Base-by-base conservation (phyloP, 495 filamentous ascomycete genomes). In the Aspergillus bertholletiae region DNA sequence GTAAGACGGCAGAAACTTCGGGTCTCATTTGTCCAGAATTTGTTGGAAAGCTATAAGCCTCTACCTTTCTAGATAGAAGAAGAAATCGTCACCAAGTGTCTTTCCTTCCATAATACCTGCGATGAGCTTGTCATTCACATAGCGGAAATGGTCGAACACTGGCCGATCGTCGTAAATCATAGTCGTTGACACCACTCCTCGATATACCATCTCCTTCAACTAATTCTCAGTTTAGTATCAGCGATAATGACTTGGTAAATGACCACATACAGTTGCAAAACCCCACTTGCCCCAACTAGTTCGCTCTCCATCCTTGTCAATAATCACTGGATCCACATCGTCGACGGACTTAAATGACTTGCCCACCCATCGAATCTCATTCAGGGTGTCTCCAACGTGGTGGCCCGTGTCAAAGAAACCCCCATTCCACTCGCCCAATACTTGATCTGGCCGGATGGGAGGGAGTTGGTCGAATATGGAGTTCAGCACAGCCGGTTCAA, bases 401-500 rank as follows among this genome's bases (percentile, higher is more conserved):
- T 68, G 65, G 3, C 58, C 58, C 0, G 58, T 68, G 22, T 60
- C 49, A 28, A 68, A 51, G 22, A 53, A 46, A 30, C 53, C 59
- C 18, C 65, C 65, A 17, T 57, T 58, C 65, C 65, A 68, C 44
- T 65, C 60, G 15, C 65, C 65, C 9, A 64, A 49, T 12, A 68
- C 20, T 5, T 62, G 55, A 12, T 63, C 56, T 20, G 55, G 55
- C 20, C 58, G 49, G 23, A 63, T n/a, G 4, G 61, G 52, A 24
- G 54, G 46, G 30, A 63, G 47, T 27, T 48, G 47, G 20, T 55
- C 35, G 28, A 60, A 63, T 28, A 58, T 45, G 13, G 37, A 3
- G 18, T 40, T 7, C 12, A 48, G 24, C 23, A 32, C 27, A 13
- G 5, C 15, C 3, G 46, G 26, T 6, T 48, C 46, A 26, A 32